Evolutionary conservation across 2,329 filamentous ascomycete genomes (phyloP).

Genomic region (Colletotrichum coccodes): DNA sequence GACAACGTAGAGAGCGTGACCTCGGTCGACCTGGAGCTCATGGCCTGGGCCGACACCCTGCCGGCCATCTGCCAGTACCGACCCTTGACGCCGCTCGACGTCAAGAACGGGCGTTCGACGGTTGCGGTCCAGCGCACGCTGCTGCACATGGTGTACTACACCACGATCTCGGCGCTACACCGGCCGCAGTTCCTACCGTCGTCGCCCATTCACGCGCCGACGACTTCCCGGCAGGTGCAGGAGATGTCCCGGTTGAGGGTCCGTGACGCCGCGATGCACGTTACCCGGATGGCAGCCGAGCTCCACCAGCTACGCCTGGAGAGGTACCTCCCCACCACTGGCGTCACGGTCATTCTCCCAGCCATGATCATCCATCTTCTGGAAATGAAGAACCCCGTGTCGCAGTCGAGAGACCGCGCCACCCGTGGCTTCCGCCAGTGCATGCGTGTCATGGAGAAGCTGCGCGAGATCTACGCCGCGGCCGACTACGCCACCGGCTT

Average conservation of each 20-base stretch:
- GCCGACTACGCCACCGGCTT: slow-evolving; percentile 98
- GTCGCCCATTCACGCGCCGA: slow-evolving; percentile 63
- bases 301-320: slow-evolving; percentile 80
- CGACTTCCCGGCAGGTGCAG: slow-evolving; percentile 74
- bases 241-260: slow-evolving; percentile 86
- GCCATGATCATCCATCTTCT: slow-evolving; percentile 94
- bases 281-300: slow-evolving; percentile 84
- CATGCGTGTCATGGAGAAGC: slow-evolving; percentile 88
- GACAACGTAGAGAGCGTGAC: slow-evolving; percentile 85
- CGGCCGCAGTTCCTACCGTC: slow-evolving; percentile 89
- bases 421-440: slow-evolving; percentile 88
- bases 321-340: slow-evolving; percentile 85
- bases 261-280: slow-evolving; percentile 83
- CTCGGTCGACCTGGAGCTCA: slow-evolving; percentile 81
- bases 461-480: slow-evolving; percentile 90
- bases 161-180: slow-evolving; percentile 89
- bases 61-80: slow-evolving; percentile 78
- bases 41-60: slow-evolving; percentile 79
- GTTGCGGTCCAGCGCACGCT: slow-evolving; percentile 81
- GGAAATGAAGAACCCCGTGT: slow-evolving; percentile 87
- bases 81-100: slow-evolving; percentile 62
- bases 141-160: slow-evolving; percentile 93
- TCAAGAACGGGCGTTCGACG: slow-evolving; percentile 69
- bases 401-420: slow-evolving; percentile 76
- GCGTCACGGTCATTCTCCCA: slow-evolving; percentile 89